Percentiles rank a stretch among this genome's conserved stretches.
Evolutionary conservation across 2,329 filamentous ascomycete genomes (phyloP).

Genomic region (Neonectria magnoliae): DNA sequence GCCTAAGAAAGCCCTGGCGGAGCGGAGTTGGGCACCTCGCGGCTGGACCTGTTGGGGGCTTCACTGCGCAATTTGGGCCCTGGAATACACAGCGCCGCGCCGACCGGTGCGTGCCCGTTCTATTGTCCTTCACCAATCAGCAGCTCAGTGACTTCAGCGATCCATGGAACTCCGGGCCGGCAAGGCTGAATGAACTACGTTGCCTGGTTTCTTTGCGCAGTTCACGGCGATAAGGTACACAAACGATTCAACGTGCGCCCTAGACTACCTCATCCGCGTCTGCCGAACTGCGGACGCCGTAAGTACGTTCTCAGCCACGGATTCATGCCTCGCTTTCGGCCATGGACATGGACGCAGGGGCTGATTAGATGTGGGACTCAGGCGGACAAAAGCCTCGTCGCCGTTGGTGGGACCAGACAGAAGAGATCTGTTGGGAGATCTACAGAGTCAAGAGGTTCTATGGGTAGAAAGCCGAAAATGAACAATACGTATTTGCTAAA

Average conservation of each 20-base stretch:
- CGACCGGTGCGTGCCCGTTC: neutral
- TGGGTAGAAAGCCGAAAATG: neutral
- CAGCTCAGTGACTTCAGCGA: neutral
- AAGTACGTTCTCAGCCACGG: neutral
- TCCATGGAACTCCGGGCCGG: neutral
- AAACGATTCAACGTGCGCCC: neutral
- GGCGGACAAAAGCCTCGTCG: conserved; percentile 23
- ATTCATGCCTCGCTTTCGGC: conserved; percentile 15
- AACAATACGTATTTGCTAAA: neutral
- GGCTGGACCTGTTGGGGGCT: conserved; percentile 38
- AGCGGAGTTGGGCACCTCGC: conserved; percentile 29
- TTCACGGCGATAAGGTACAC: conserved; percentile 1
- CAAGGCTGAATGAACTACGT: neutral
- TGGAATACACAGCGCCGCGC: conserved; percentile 11
- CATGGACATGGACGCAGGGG: conserved; percentile 39
- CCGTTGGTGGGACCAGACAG: conserved; percentile 31
- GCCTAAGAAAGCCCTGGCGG: conserved; percentile 32
- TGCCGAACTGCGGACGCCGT: neutral
- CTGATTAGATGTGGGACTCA: conserved; percentile 42
- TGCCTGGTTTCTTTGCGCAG: neutral
- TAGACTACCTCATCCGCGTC: neutral
- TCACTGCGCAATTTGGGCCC: conserved; percentile 21
- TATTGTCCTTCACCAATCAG: neutral
- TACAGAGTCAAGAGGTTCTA: neutral
- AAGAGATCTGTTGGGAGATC: conserved; percentile 35